These are phyloP conservation scores for Gyromitra esculenta DNA, from an alignment of 2,329 filamentous ascomycete species.

Conservation along the genomic window DNA sequence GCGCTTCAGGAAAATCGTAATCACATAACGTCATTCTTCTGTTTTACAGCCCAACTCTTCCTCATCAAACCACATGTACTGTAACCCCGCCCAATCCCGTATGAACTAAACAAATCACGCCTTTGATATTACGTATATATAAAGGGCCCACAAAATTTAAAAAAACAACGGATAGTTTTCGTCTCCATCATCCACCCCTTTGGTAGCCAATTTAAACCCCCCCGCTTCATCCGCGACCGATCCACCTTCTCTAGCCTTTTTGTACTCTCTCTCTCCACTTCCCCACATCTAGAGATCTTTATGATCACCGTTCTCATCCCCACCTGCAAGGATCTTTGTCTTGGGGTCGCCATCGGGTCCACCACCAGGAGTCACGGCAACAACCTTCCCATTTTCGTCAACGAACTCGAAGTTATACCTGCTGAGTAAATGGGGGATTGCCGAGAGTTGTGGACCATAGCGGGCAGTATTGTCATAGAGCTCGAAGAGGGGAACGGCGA, in stretches of 20 bases:
- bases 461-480: conserved; percentile 96
- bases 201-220: background rate
- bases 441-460: conserved; percentile 94
- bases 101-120: conserved; percentile 29
- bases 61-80: background rate
- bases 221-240: background rate
- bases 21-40: conserved; percentile 28
- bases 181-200: background rate
- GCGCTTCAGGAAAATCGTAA: background rate
- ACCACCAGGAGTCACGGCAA: conserved; percentile 81
- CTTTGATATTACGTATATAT: conserved; percentile 47
- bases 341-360: conserved; percentile 70
- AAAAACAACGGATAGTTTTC: conserved; percentile 17
- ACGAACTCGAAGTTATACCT: conserved; percentile 98
- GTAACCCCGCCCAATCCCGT: background rate
- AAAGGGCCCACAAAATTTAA: conserved; percentile 31
- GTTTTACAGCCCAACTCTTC: conserved; percentile 8
- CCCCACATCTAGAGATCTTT: background rate
- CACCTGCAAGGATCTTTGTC: conserved; percentile 72
- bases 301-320: conserved; percentile 61
- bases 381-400: conserved; percentile 88
- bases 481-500: conserved; percentile 95
- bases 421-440: conserved; percentile 92
- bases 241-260: background rate
- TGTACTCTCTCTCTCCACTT: background rate